Conservation (phyloP, 192 early-diverging fungal species). For the Backusella liffmaniae region DNA sequence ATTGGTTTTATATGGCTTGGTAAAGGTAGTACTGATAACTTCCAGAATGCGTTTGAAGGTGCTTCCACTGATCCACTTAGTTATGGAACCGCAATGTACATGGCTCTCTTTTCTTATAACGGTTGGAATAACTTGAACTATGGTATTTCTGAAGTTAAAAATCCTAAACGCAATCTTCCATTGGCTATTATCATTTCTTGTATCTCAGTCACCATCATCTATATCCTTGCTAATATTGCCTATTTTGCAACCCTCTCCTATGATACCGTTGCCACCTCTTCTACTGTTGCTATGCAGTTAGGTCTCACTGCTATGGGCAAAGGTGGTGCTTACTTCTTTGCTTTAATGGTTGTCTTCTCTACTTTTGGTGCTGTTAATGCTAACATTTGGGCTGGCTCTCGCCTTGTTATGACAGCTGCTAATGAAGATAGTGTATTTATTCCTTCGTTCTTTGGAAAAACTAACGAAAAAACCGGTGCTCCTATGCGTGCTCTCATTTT, state of each 20-base stretch:
- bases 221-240: conserved; percentile 76
- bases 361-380: conserved; percentile 78
- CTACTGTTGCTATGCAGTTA: conserved; percentile 62
- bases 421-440: conserved; percentile 56
- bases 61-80: conserved; percentile 52
- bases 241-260: conserved; percentile 76
- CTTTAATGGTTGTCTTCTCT: conserved; percentile 64
- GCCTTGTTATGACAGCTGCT: conserved; percentile 56
- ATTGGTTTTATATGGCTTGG: conserved; percentile 65
- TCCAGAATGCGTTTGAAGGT: conserved; percentile 52
- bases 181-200: conserved; percentile 69
- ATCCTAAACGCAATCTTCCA: conserved; percentile 70
- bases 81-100: conserved; percentile 71
- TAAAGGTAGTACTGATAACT: conserved; percentile 49
- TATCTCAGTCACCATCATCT: conserved; percentile 63
- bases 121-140: conserved; percentile 76
- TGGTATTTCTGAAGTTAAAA: conserved; percentile 77
- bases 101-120: conserved; percentile 57
- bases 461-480: conserved; percentile 50
- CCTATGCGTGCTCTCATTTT: conserved; percentile 62
- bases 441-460: conserved; percentile 59
- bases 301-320: conserved; percentile 64
- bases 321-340: conserved; percentile 62
- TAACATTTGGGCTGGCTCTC: conserved; percentile 67
- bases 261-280: conserved; percentile 55